These are phyloP conservation scores for Musa troglodytarum DNA, from an alignment of 176 grass and related monocot genomes.

Conservation along the genomic window DNA sequence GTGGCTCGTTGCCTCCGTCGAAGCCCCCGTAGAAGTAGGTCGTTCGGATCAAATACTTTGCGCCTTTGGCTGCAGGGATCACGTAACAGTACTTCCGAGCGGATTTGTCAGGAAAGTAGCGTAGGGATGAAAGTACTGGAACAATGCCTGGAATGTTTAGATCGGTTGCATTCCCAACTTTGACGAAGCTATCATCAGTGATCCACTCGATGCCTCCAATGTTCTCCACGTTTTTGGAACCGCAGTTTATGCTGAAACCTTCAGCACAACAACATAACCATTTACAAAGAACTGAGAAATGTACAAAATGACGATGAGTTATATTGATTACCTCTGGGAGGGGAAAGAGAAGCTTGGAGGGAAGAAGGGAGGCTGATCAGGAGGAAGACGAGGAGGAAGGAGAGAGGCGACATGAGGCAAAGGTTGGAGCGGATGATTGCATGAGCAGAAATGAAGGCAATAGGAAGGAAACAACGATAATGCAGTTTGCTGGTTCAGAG, in stretches of 20 bases:
- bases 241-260: constrained; percentile 67
- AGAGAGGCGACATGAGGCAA: not conserved
- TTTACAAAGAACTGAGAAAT: too few relatives aligned
- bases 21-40: constrained; percentile 85
- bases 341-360: constrained; percentile 19
- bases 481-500: constrained; percentile 13
- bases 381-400: not conserved
- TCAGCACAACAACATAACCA: not conserved
- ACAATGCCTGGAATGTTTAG: constrained; percentile 4
- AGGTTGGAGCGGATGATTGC: not conserved
- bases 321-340: constrained; percentile 20
- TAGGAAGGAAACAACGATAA: too few relatives aligned
- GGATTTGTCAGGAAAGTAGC: constrained; percentile 56
- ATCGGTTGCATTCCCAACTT: constrained; percentile 22
- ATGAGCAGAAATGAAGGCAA: too few relatives aligned
- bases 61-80: constrained; percentile 30
- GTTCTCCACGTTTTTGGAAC: constrained; percentile 22
- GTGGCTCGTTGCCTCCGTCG: constrained; percentile 43
- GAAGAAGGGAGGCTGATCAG: constrained; percentile 5
- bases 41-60: constrained; percentile 58
- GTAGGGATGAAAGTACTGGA: constrained; percentile 42
- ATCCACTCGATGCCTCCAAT: constrained; percentile 43
- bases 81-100: constrained; percentile 66
- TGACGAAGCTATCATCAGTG: constrained; percentile 41
- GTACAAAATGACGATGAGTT: too few relatives aligned